phyloP scores from a whole-genome alignment of 805 yeast genomes.

The Ogataea corticis region DNA sequence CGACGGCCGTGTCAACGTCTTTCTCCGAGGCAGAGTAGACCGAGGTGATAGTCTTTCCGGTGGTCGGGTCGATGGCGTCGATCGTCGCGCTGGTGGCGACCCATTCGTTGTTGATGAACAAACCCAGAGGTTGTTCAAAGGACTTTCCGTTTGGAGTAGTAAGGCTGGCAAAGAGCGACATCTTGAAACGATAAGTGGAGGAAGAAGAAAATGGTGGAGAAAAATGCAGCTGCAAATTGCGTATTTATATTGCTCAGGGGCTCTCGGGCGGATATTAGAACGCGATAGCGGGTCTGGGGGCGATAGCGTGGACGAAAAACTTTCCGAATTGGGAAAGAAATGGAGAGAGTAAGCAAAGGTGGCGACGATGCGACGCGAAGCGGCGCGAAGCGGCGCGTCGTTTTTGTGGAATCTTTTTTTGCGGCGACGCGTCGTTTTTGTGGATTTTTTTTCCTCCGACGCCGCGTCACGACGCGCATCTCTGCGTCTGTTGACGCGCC shows the following conservation, averaged over 20 bases:
- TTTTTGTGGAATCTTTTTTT: no score
- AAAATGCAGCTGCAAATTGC: background rate
- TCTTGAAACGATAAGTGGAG: background rate
- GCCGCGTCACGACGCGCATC: no score
- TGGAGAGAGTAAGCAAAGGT: background rate
- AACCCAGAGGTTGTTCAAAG: constrained; percentile 46
- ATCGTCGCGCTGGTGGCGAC: constrained; percentile 27
- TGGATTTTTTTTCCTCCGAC: no score
- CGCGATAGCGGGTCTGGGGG: background rate
- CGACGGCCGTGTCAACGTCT: constrained; percentile 68
- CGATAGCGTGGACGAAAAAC: constrained; percentile 1
- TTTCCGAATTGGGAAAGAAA: constrained; percentile 3
- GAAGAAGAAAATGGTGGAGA: background rate
- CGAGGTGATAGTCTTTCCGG: constrained; percentile 59
- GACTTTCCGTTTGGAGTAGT: constrained; percentile 34
- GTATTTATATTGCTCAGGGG: background rate
- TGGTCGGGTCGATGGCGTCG: constrained; percentile 36
- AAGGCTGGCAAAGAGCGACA: constrained; percentile 25
- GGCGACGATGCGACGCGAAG: background rate
- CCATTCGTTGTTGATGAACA: constrained; percentile 62
- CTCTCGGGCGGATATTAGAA: background rate
- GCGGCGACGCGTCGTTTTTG: no score
- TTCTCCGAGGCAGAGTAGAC: constrained; percentile 57
- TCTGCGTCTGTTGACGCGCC: no score
- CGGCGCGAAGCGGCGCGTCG: background rate